Percentiles rank a stretch among this genome's conserved stretches.
Conservation (phyloP, 1,139 yeast species). For the Eremothecium cymbalariae region DNA sequence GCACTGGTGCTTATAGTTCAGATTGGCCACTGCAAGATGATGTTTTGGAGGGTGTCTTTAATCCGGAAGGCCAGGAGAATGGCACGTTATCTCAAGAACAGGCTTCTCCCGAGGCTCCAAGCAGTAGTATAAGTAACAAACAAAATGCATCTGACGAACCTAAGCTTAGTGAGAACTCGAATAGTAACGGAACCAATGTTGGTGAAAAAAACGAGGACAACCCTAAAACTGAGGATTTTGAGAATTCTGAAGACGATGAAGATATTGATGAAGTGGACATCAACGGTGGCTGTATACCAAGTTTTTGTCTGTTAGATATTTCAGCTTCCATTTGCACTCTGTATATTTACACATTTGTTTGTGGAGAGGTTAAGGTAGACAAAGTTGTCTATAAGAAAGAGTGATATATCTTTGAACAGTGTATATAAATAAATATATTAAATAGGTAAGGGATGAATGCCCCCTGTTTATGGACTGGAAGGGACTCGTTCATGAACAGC, state of each 20-base stretch:
- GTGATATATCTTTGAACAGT: no score
- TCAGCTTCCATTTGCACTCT: conserved; percentile 71
- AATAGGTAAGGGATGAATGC: no score
- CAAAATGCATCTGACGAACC: conserved; percentile 6
- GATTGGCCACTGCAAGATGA: conserved; percentile 43
- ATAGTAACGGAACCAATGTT: conserved; percentile 9
- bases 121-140: not conserved
- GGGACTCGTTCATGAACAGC: no score
- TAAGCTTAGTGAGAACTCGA: conserved; percentile 6
- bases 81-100: not conserved
- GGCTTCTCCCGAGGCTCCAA: not conserved
- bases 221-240: conserved; percentile 12
- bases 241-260: conserved; percentile 16
- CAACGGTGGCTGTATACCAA: conserved; percentile 54
- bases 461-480: no score
- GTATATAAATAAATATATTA: no score
- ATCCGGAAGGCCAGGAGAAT: conserved; percentile 3
- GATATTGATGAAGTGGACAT: conserved; percentile 31
- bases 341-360: conserved; percentile 73
- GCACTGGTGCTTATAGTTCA: conserved; percentile 78
- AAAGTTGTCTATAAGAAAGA: conserved; percentile 75
- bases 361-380: conserved; percentile 85
- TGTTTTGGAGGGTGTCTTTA: conserved; percentile 20
- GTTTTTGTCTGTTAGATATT: conserved; percentile 80
- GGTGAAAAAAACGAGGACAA: conserved; percentile 12